Percentiles rank a stretch among this genome's conserved stretches.
These are phyloP conservation scores for Fusarium circinatum DNA, from an alignment of 2,329 filamentous ascomycete genomes.

Conservation along the genomic window DNA sequence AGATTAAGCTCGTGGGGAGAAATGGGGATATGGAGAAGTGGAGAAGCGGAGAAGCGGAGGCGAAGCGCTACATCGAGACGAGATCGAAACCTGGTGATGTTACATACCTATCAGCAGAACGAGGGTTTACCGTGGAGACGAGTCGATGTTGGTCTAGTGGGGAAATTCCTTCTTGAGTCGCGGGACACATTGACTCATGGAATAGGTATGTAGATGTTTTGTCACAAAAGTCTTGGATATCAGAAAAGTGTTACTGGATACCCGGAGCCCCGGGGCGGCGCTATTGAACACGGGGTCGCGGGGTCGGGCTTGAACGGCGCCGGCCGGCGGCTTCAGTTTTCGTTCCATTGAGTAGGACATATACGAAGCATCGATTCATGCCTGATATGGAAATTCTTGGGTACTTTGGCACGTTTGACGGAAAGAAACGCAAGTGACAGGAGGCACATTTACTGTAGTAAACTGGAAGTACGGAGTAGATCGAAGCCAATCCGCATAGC, in stretches of 20 bases:
- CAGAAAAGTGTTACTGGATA: conserved; percentile 8
- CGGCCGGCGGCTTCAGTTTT: conserved; percentile 15
- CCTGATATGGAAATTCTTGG: conserved; percentile 9
- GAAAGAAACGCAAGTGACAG: conserved; percentile 10
- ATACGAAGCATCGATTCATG: conserved; percentile 10
- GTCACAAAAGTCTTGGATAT: conserved; percentile 14
- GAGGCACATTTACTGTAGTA: neutral
- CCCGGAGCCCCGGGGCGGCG: conserved; percentile 23
- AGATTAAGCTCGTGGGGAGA: conserved; percentile 32
- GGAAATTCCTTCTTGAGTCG: conserved; percentile 8
- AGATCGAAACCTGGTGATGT: conserved; percentile 13
- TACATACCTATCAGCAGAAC: neutral
- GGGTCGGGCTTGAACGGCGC: conserved; percentile 32
- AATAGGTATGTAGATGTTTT: neutral
- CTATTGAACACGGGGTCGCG: conserved; percentile 13
- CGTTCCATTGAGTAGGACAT: neutral
- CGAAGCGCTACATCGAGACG: conserved; percentile 2
- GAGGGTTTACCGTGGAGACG: conserved; percentile 19
- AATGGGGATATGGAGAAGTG: conserved; percentile 22
- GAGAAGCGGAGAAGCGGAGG: conserved; percentile 26
- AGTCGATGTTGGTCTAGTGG: neutral
- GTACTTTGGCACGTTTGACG: conserved; percentile 4
- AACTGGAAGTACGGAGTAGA: neutral
- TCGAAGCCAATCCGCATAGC: conserved; percentile 2
- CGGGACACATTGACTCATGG: conserved; percentile 28